Conservation (phyloP, 805 yeast species). For the Soucietia sequanensis region DNA sequence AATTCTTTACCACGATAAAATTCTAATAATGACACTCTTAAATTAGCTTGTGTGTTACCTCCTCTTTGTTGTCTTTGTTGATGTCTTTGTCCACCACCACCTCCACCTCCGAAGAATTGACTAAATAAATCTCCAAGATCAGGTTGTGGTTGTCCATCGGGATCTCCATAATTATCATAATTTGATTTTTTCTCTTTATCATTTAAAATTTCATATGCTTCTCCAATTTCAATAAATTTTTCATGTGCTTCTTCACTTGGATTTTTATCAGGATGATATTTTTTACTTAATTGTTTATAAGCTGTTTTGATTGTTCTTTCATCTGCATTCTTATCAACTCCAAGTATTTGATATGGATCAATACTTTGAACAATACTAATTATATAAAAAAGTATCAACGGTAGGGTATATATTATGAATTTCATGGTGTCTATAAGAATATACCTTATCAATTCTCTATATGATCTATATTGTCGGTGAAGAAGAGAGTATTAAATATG, state of each 20-base stretch:
- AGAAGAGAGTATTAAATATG: too few species aligned
- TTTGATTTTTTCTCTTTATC: slow-evolving; percentile 65
- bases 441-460: too few species aligned
- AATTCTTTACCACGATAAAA: slow-evolving; percentile 67
- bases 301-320: slow-evolving; percentile 86
- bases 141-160: slow-evolving; percentile 32
- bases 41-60: slow-evolving; percentile 53
- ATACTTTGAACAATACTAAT: too few species aligned
- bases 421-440: too few species aligned
- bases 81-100: slow-evolving; percentile 16
- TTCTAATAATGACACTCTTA: slow-evolving; percentile 60
- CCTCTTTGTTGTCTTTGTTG: slow-evolving; percentile 55
- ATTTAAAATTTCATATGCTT: slow-evolving; percentile 84
- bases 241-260: slow-evolving; percentile 75
- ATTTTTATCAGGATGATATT: slow-evolving; percentile 94
- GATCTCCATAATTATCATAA: slow-evolving; percentile 78
- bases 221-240: slow-evolving; percentile 86
- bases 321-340: slow-evolving; percentile 63
- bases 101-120: slow-evolving; percentile 26
- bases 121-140: slow-evolving; percentile 63
- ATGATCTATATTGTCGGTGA: too few species aligned
- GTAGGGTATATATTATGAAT: too few species aligned
- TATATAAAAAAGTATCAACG: too few species aligned
- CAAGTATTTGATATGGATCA: slow-evolving; percentile 55
- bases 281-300: slow-evolving; percentile 75